Conservation (phyloP, 148 eudicot genomes). For the Silene conica region DNA sequence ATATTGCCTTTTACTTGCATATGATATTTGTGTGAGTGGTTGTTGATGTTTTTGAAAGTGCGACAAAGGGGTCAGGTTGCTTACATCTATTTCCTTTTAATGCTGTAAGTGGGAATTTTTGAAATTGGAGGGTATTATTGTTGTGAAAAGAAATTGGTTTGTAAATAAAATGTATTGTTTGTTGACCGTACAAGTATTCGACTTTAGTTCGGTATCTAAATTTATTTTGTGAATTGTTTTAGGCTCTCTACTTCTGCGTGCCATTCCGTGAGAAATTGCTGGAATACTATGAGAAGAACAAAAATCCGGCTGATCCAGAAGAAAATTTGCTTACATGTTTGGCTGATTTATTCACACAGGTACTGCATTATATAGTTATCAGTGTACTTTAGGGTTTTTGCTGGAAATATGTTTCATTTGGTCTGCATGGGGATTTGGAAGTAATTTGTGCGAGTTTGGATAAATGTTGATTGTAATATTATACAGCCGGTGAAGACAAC, state of each 20-base stretch:
- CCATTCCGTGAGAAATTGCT: constrained; percentile 89
- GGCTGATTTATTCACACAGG: constrained; percentile 94
- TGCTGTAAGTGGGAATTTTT: no score
- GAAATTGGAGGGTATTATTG: no score
- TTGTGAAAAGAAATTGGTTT: no score
- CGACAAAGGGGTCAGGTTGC: no score
- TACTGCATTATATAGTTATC: constrained; percentile 20
- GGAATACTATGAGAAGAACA: constrained; percentile 75
- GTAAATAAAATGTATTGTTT: background rate
- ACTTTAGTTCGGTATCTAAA: background rate
- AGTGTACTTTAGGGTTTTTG: background rate
- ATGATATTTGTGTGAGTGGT: no score
- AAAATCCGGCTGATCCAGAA: constrained; percentile 65
- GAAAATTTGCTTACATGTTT: constrained; percentile 90
- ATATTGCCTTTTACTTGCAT: background rate
- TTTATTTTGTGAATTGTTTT: constrained; percentile 24
- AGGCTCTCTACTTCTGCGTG: constrained; percentile 94
- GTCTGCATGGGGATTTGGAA: no score
- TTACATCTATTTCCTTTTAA: no score
- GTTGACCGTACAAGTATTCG: background rate
- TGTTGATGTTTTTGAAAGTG: no score
- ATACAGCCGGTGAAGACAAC: no score
- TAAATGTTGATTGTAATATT: no score
- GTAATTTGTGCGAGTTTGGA: no score
- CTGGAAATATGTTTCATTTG: background rate